phyloP scores from a whole-genome alignment of 139 green algal species.

The Chlamydomonas urium region DNA sequence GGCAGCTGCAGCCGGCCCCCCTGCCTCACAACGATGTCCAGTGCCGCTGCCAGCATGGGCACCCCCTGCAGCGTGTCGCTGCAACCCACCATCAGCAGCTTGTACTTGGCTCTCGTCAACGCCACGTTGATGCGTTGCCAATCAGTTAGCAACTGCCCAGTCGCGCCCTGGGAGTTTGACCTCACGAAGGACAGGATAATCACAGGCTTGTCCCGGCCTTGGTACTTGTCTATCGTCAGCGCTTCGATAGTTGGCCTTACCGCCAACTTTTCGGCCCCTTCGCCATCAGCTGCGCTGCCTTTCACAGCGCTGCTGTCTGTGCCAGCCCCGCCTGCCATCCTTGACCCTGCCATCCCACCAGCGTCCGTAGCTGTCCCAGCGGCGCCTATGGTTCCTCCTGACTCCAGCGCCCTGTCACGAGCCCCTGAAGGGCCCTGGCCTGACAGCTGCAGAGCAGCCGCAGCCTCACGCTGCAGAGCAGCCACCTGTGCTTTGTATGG shows the following conservation, averaged over 20 bases:
- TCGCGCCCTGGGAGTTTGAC: constrained; percentile 42
- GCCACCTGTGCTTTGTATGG: constrained; percentile 76
- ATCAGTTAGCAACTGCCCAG: constrained; percentile 69
- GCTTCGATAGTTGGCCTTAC: constrained; percentile 66
- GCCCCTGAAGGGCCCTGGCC: too few species aligned
- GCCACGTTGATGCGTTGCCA: constrained; percentile 91
- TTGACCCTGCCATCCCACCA: too few species aligned
- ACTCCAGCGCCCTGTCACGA: too few species aligned
- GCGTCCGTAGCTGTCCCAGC: too few species aligned
- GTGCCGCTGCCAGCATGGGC: not conserved
- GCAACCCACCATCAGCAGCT: constrained; percentile 54
- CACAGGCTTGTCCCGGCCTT: constrained; percentile 75
- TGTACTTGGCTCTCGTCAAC: constrained; percentile 78
- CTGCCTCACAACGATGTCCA: not conserved
- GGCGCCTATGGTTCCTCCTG: not conserved
- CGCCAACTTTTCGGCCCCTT: too few species aligned
- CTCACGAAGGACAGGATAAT: constrained; percentile 75
- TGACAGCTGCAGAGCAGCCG: not conserved
- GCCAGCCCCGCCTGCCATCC: too few species aligned
- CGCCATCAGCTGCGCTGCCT: not conserved
- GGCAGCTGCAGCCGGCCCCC: constrained; percentile 4
- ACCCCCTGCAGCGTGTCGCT: not conserved
- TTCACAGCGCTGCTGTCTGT: too few species aligned
- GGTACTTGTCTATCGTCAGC: constrained; percentile 84
- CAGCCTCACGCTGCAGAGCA: constrained; percentile 20